Evolutionary conservation across 1,139 yeast species (phyloP).

Genomic region (Chernovozyma sophiae-reginae): DNA sequence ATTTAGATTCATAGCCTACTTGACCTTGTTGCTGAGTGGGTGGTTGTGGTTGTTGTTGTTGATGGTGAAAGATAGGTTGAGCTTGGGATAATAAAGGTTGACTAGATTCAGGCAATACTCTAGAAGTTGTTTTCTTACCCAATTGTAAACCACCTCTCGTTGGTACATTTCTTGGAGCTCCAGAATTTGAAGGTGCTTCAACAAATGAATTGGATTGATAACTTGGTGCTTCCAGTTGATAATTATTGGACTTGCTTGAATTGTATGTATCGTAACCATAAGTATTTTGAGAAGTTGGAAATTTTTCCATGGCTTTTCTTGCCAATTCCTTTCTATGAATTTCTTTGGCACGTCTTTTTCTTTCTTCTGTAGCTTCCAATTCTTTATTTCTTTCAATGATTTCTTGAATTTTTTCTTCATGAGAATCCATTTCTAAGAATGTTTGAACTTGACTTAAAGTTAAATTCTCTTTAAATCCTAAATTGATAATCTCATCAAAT

Average conservation of each 20-base stretch:
- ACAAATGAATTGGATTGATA: conserved; percentile 33
- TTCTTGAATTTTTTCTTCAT: conserved; percentile 97
- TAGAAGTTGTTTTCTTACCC: conserved; percentile 50
- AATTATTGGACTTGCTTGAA: conserved; percentile 9
- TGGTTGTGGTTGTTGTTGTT: conserved; percentile 13
- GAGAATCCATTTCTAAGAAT: conserved; percentile 95
- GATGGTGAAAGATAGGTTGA: conserved; percentile 20
- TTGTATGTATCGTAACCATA: conserved; percentile 17
- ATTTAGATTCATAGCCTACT: conserved; percentile 12
- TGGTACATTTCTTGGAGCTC: conserved; percentile 26
- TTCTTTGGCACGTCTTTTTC: conserved; percentile 94
- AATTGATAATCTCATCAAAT: conserved; percentile 86
- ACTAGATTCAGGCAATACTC: conserved; percentile 28
- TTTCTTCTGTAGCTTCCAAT: conserved; percentile 93
- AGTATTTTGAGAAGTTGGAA: conserved; percentile 10
- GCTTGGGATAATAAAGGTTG: conserved; percentile 41
- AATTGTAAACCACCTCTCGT: conserved; percentile 77
- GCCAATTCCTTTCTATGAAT: conserved; percentile 85
- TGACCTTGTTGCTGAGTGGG: conserved; percentile 9
- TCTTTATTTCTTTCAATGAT: conserved; percentile 96
- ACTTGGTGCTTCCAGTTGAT: conserved; percentile 16
- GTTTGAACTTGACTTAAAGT: conserved; percentile 80
- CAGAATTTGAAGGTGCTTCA: conserved; percentile 14
- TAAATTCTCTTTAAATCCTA: conserved; percentile 89
- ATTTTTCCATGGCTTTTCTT: conserved; percentile 45